These are phyloP conservation scores for Juglanconis sp. DNA, from an alignment of 2,329 filamentous ascomycete genomes.

Conservation along the genomic window DNA sequence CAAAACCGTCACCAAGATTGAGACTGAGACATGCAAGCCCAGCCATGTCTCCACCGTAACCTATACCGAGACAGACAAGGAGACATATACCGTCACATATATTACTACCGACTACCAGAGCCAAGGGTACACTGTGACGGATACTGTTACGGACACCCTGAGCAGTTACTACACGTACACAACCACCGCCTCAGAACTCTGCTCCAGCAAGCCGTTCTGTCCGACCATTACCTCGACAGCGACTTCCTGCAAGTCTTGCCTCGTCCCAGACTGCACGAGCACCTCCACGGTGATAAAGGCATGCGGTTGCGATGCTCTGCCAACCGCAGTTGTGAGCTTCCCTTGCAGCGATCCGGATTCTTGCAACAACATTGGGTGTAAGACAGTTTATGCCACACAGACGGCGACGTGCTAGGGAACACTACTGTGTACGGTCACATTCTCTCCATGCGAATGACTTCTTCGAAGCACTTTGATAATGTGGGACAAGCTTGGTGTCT, in stretches of 20 bases:
- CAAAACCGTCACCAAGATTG: background rate
- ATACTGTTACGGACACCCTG: conserved; percentile 2
- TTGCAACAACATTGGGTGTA: conserved; percentile 3
- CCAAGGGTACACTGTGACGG: background rate
- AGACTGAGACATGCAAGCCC: background rate
- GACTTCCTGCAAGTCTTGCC: conserved; percentile 4
- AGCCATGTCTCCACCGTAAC: too few relatives aligned
- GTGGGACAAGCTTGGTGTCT: too few relatives aligned
- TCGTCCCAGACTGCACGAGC: conserved; percentile 7
- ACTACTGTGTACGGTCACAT: too few relatives aligned
- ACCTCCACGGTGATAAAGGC: conserved; percentile 3
- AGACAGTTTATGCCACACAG: conserved; percentile 1
- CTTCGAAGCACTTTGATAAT: too few relatives aligned
- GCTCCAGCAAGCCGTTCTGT: background rate
- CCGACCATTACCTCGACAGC: conserved; percentile 3
- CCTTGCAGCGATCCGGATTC: background rate
- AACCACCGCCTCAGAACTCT: background rate
- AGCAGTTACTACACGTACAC: background rate
- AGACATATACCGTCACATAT: background rate
- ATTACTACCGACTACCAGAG: background rate
- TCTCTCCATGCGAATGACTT: too few relatives aligned
- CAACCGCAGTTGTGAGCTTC: conserved; percentile 1
- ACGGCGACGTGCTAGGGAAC: too few relatives aligned
- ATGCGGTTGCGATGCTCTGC: background rate
- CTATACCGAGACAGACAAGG: too few relatives aligned